Evolutionary conservation across 2,329 filamentous ascomycete genomes (phyloP), one percentile per base, ranked within the genome.

Genomic region (Saccharata proteae): DNA sequence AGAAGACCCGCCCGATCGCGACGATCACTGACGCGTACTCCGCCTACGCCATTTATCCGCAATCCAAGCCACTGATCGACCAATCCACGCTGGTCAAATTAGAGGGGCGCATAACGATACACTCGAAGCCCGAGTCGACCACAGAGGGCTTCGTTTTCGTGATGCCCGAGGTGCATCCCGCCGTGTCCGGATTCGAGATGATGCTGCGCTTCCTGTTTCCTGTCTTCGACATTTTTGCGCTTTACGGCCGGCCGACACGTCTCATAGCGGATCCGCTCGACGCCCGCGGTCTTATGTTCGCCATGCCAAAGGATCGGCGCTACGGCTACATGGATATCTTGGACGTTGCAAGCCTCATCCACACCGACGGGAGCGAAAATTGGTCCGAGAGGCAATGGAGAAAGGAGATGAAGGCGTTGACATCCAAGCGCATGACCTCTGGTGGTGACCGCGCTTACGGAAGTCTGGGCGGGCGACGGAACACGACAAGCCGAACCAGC

Each of bases 71-170:
- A 0, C 64, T 98, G 22, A 92, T 98, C 36, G 86, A 98, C 43
- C 82, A 88, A 37, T 96, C 90, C 1, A 94, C 88, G 0, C 61
- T 98, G 37, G 71, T 96, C 40, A 98, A 98, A 57, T 71, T 98
- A 16, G 90, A 98, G 58, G 90, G 86, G 7, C 74, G 75, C 40
- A 84, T 98, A 38, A 85, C 80, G 0, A 82, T 94, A 22, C 85
- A 94, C 57, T 78, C 79, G 1, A 71, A 76, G 9, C 77, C 81
- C 6, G 75, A 83, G 15, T 77, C 79, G 0, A 74, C 75, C 3
- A 80, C 80, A 0, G 90, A 98, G 52, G 90, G 90, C 0, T 94
- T 94, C 46, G 83, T 98, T 4, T 98, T 98, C 49, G 77, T 96
- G 43, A 94, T 98, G 86, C 90, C 90, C 4, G 90, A 98, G 54